These are phyloP conservation scores for Leccinum subrobustum DNA, from an alignment of 1,284 basidiomycete genomes.

Conservation along the genomic window DNA sequence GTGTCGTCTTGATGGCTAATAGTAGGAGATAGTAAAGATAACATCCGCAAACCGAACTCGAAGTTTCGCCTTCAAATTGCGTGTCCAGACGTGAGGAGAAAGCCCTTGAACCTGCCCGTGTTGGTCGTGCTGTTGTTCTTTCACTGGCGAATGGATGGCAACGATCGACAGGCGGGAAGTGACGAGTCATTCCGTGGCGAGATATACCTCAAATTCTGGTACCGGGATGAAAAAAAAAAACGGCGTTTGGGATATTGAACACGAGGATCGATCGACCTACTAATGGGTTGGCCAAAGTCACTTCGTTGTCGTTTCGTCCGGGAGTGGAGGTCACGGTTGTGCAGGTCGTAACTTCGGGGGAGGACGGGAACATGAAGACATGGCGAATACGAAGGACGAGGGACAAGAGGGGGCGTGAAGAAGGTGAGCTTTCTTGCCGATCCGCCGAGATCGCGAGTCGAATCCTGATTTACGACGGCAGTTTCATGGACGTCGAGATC, in stretches of 20 bases:
- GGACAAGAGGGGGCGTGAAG: conserved; percentile 43
- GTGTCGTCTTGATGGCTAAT: too few species aligned
- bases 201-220: conserved; percentile 89
- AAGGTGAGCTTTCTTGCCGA: conserved; percentile 41
- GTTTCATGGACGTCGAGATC: conserved; percentile 81
- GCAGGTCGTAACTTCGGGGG: conserved; percentile 62
- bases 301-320: conserved; percentile 70
- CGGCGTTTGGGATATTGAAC: conserved; percentile 70
- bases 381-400: conserved; percentile 59
- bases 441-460: background rate
- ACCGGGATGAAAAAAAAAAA: conserved; percentile 61
- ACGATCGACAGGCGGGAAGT: conserved; percentile 79
- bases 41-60: conserved; percentile 62
- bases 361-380: conserved; percentile 67
- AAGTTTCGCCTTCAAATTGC: conserved; percentile 92
- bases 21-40: too few species aligned
- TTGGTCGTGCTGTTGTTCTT: conserved; percentile 67
- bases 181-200: conserved; percentile 65
- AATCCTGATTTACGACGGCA: conserved; percentile 32
- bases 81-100: conserved; percentile 84
- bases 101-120: conserved; percentile 73
- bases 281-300: conserved; percentile 70
- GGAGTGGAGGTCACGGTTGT: conserved; percentile 25
- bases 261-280: conserved; percentile 85
- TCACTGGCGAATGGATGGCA: conserved; percentile 87